Evolutionary conservation across 257 asterid genomes (phyloP).

Genomic region (Fraxinus cuspidata): DNA sequence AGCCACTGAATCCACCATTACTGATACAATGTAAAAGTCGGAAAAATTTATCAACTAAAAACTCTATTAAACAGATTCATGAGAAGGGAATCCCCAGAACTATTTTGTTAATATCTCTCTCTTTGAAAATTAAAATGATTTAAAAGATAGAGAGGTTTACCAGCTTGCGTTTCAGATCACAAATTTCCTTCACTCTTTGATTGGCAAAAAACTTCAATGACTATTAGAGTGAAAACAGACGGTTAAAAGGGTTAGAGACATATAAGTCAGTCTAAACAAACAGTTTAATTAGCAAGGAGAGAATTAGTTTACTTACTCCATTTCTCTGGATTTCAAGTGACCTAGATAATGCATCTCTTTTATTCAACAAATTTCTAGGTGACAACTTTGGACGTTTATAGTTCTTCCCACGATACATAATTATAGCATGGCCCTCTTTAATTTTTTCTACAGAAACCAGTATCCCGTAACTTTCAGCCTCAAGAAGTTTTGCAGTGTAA

Average conservation of each 20-base stretch:
- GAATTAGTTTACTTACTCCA: constrained; percentile 64
- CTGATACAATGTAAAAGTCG: constrained; percentile 16
- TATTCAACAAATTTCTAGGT: constrained; percentile 56
- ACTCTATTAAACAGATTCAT: constrained; percentile 15
- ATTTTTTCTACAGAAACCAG: constrained; percentile 67
- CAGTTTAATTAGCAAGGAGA: constrained; percentile 8
- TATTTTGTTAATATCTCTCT: not conserved
- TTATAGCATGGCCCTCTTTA: constrained; percentile 88
- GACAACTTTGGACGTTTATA: constrained; percentile 65
- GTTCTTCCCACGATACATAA: constrained; percentile 93
- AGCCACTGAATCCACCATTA: constrained; percentile 6
- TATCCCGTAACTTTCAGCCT: constrained; percentile 75
- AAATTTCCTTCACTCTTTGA: constrained; percentile 58
- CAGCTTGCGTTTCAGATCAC: constrained; percentile 56
- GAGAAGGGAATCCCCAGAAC: constrained; percentile 4
- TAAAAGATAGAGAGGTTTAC: constrained; percentile 38
- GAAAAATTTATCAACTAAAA: constrained; percentile 5
- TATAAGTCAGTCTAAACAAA: constrained; percentile 1
- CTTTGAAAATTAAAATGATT: not conserved
- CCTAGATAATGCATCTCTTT: constrained; percentile 69
- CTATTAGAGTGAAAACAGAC: constrained; percentile 36
- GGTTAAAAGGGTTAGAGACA: constrained; percentile 16
- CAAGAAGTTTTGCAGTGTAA: constrained; percentile 33
- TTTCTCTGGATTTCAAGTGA: constrained; percentile 87
- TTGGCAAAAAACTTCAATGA: constrained; percentile 80